These are phyloP conservation scores for Rhodomyrtus psidioides DNA, from an alignment of 441 rosid species.

Conservation along the genomic window DNA sequence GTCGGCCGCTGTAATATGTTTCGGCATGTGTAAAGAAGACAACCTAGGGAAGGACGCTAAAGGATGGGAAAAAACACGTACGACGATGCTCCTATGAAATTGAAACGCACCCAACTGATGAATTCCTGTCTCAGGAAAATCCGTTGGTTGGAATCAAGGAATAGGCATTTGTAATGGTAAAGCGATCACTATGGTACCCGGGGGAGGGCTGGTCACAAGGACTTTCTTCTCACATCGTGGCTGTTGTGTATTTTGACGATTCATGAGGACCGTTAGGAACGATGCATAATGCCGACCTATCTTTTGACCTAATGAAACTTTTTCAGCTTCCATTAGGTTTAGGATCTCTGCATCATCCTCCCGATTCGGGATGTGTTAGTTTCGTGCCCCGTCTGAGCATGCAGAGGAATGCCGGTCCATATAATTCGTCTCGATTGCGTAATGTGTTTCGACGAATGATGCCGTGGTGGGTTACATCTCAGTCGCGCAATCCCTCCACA, in stretches of 20 bases:
- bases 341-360: not conserved
- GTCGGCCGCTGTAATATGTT: not conserved
- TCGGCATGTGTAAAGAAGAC: not conserved
- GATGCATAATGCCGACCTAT: not conserved
- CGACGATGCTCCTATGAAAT: not conserved
- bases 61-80: no score
- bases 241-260: not conserved
- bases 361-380: not conserved
- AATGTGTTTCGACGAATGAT: not conserved
- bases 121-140: not conserved
- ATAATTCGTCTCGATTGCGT: not conserved
- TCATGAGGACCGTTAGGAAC: not conserved
- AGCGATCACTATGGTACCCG: no score
- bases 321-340: not conserved
- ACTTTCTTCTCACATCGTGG: not conserved
- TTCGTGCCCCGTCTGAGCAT: not conserved
- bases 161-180: not conserved
- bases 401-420: not conserved
- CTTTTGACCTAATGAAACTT: not conserved
- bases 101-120: not conserved
- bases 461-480: not conserved
- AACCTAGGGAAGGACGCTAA: not conserved
- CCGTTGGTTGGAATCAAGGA: not conserved
- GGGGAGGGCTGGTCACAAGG: not conserved
- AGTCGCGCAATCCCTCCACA: not conserved